Evolutionary conservation across 2,329 filamentous ascomycete genomes (phyloP), one percentile per base, ranked within the genome.

Genomic region (Myriosclerotinia scirpicola): DNA sequence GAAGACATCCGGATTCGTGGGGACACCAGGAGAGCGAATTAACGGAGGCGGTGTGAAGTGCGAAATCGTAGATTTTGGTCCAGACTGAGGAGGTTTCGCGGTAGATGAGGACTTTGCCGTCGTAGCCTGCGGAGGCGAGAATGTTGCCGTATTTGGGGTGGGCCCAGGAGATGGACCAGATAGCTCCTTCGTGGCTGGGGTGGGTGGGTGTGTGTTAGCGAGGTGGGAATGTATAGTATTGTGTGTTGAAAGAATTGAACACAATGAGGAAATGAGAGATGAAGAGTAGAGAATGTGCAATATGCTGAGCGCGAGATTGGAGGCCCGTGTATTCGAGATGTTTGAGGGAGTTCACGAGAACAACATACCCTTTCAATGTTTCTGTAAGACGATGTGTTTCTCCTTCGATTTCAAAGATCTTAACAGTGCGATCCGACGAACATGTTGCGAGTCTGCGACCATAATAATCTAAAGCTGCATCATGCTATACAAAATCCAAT

Each of bases 81-180:
- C 90, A 93, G 74, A 86, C 82, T 72, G 83, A 85, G 44, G 71
- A 71, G 78, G 93, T 90, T 80, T 99, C 95, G 78, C 93, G 92
- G 93, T 94, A 99, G 84, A 99, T 96, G 79, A 98, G 88, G 72
- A 99, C 94, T 80, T 97, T 97, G 80, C 94, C 95, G 80, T 99
- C 95, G 82, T 97, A 99, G 72, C 91, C 92, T 62, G 93, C 92
- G 69, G 92, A 96, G 66, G 95, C 95, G 69, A 99, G 89, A 77
- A 99, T 97, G 78, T 94, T 97, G 81, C 95, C 95, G 80, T 96
- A 98, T 79, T 99, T 98, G 70, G 95, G 95, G 77, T 99, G 95
- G 59, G 94, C 93, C 95, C 95, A 99, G 74, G 93, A 90, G 67
- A 98, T 92, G 78, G 92, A 96, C 95, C 95, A 99, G 67, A 99